Conservation (phyloP, 345 rosid species). For the Pugionium cornutum region DNA sequence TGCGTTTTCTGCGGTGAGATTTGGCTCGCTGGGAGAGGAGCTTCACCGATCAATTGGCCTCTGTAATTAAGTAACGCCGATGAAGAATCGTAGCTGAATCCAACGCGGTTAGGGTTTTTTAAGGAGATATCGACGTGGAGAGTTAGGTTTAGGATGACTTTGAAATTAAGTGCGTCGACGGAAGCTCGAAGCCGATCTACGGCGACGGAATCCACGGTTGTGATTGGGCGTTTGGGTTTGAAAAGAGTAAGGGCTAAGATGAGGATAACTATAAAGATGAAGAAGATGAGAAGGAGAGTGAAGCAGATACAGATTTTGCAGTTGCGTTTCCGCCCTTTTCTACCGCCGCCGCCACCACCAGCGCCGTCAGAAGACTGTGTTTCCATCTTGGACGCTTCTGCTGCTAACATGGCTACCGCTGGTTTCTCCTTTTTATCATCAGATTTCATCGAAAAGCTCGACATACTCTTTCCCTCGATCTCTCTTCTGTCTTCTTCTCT, state of each 20-base stretch:
- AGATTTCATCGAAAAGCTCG: neutral
- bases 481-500: neutral
- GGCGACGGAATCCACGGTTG: constrained; percentile 49
- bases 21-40: constrained; percentile 59
- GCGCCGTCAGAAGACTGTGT: constrained; percentile 24
- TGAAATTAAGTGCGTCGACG: constrained; percentile 32
- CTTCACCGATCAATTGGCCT: constrained; percentile 60
- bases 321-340: constrained; percentile 32
- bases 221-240: constrained; percentile 63
- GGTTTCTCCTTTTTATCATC: constrained; percentile 28
- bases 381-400: constrained; percentile 18
- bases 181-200: constrained; percentile 43
- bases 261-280: constrained; percentile 47
- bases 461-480: neutral
- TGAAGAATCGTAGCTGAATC: constrained; percentile 51
- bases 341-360: constrained; percentile 6
- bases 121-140: constrained; percentile 55
- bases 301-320: constrained; percentile 50
- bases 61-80: constrained; percentile 60
- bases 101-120: constrained; percentile 70
- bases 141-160: constrained; percentile 50
- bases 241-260: constrained; percentile 67
- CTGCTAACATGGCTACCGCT: constrained; percentile 22
- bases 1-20: constrained; percentile 49
- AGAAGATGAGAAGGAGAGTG: constrained; percentile 20